phyloP scores from a whole-genome alignment of 2,329 filamentous ascomycete genomes.

The Paecilomyces niveus region DNA sequence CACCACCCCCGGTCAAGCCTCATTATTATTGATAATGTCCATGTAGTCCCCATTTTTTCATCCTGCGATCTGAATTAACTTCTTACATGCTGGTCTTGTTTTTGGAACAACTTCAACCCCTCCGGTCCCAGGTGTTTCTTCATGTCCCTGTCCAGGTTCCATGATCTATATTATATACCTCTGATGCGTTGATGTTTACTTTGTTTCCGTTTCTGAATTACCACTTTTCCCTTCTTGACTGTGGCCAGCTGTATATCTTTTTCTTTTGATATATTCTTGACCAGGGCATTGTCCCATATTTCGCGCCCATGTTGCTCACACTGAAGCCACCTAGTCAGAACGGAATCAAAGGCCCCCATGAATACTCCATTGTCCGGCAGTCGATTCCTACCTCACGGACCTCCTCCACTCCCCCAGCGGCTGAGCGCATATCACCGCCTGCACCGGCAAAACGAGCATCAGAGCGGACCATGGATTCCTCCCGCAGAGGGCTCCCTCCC shows the following conservation, averaged over 20 bases:
- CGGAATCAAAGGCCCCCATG: slow-evolving; percentile 43
- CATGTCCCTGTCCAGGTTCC: not conserved
- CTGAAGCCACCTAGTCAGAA: slow-evolving; percentile 42
- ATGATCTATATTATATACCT: not conserved
- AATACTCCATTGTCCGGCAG: slow-evolving; percentile 38
- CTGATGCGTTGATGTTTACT: slow-evolving; percentile 11
- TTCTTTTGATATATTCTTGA: not conserved
- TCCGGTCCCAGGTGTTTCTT: not conserved
- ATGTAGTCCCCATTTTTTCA: not conserved
- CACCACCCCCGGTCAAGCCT: not conserved
- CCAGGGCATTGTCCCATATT: not conserved
- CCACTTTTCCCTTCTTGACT: slow-evolving; percentile 15
- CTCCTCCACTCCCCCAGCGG: slow-evolving; percentile 28
- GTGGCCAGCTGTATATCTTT: slow-evolving; percentile 5
- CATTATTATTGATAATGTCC: not conserved
- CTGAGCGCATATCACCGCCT: slow-evolving; percentile 22
- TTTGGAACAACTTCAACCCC: not conserved
- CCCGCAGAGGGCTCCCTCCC: slow-evolving; percentile 62
- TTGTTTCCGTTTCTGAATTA: slow-evolving; percentile 9
- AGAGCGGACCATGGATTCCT: slow-evolving; percentile 58
- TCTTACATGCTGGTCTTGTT: not conserved
- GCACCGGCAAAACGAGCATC: slow-evolving; percentile 27
- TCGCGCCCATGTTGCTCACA: slow-evolving; percentile 44
- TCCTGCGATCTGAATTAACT: not conserved
- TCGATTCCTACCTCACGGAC: slow-evolving; percentile 32